Base-by-base conservation (phyloP, 2,329 filamentous ascomycete species). In the Trichoderma brevicompactum region DNA sequence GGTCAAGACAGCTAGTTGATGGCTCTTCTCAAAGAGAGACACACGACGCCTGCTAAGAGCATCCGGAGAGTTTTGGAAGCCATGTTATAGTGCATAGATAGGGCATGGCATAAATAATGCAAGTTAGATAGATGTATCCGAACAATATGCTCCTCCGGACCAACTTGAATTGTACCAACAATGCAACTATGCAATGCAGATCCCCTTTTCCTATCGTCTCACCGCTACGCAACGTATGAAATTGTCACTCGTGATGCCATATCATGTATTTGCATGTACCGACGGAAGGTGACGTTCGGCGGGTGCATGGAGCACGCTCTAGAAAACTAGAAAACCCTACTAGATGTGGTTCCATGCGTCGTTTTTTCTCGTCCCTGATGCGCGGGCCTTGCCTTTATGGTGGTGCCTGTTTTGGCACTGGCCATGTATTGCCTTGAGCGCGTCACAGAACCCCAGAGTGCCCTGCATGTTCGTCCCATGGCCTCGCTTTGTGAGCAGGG, bases 91-190 rank as follows among this genome's bases (percentile, higher is more conserved):
- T 63, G 48, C 28, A 46, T 63, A 46, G 12, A 28, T 44, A 54
- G 19, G 7, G 15, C 36, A 44, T 63, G 60, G 60, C 60, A 46
- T 54, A 50, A 46, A 36, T 63, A 36, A 63, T 63, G 60, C 49
- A 46, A 54, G 49, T 63, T 54, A 63, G 49, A 44, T 36, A 28
- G 38, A 46, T 46, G 58, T 62, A 44, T 62, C 48, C 49, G 49
- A 53, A 38, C 49, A 53, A 53, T 53, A 53, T 53, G 32, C 32
- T 15, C 12, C n/a, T 9, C 17, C 4, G 59, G 19, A 28, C 60
- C 60, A 63, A 63, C 60, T 19, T 53, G 41, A 28, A 13, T 6
- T 54, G 60, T 28, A 36, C 60, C 60, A 63, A 63, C 60, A 62
- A 49, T 62, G 46, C 58, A 50, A 36, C 32, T 32, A 38, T 61